Evolutionary conservation across 768 basidiomycete species (phyloP), one percentile per base, ranked within the genome.

Genomic region (Strobilomyces dryophilus): DNA sequence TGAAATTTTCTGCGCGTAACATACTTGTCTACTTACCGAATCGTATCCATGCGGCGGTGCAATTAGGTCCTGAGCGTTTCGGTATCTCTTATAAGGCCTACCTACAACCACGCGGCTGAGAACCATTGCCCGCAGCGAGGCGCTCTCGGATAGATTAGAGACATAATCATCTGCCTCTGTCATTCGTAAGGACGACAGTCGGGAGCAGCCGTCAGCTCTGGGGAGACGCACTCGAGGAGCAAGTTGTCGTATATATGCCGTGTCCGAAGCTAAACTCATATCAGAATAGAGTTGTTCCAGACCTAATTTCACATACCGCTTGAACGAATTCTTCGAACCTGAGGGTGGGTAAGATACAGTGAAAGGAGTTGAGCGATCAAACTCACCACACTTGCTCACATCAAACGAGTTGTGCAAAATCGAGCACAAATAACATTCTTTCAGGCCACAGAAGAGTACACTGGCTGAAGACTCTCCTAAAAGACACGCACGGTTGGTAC

Each of bases 91-190:
- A 56, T 74, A 72, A 26, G 83, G 72, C 61, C 75, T 83, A 8
- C 85, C 85, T 37, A 85, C 78, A n/a, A 83, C 74, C 18, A 87
- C 85, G 21, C 82, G 79, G 61, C 74, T 83, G 40, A 83, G 72
- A 12, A 86, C 66, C 54, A 83, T 66, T 15, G 79, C 79, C 20
- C 81, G 79, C 49, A 76, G 71, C 15, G 65, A 63, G 7, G 77
- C 73, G 27, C 69, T 63, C 42, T 74, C 66, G 20, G 76, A 71
- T 12, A 68, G 62, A 56, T 77, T 84, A 42, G 62, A 54, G 20
- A 72, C 67, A 61, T 87, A 87, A 60, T 86, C 84, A 53, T 87
- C 84, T 32, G 85, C 84, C 65, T 86, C 84, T 86, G 57, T 41
- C 42, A 20, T 52, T 44, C 11, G 34, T 64, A 12, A 64, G 52